These are phyloP conservation scores for Kandelia obovata DNA, from an alignment of 345 rosid genomes.

Conservation along the genomic window DNA sequence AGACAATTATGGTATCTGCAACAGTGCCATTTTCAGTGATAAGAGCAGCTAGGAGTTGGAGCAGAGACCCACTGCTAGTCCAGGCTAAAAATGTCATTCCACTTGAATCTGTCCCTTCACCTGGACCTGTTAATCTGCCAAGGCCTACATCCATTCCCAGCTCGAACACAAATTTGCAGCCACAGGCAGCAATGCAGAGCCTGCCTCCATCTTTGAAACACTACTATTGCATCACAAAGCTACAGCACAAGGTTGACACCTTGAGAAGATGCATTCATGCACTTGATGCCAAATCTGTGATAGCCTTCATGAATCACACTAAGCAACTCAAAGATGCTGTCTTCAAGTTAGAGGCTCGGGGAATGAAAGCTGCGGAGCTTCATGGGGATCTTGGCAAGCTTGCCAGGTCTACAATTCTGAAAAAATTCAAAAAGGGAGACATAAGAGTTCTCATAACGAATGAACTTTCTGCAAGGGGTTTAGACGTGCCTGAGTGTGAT, in stretches of 20 bases:
- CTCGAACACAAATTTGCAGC: conserved; percentile 37
- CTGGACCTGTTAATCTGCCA: conserved; percentile 46
- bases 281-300: conserved; percentile 72
- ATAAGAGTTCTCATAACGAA: conserved; percentile 76
- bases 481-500: conserved; percentile 88
- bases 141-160: conserved; percentile 36
- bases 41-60: conserved; percentile 93
- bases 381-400: conserved; percentile 98
- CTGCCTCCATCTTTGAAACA: conserved; percentile 84
- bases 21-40: conserved; percentile 89
- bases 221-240: conserved; percentile 64
- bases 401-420: conserved; percentile 71
- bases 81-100: conserved; percentile 64
- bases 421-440: conserved; percentile 86
- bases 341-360: conserved; percentile 87
- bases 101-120: conserved; percentile 48
- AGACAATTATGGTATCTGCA: conserved; percentile 80
- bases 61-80: conserved; percentile 69
- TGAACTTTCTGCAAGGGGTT: conserved; percentile 93
- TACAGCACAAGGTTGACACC: conserved; percentile 84
- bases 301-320: conserved; percentile 87
- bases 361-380: conserved; percentile 71
- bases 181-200: conserved; percentile 57
- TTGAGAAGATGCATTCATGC: conserved; percentile 87
- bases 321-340: conserved; percentile 90